phyloP scores from a whole-genome alignment of 768 basidiomycete genomes.

The Phylloporus scabripes region DNA sequence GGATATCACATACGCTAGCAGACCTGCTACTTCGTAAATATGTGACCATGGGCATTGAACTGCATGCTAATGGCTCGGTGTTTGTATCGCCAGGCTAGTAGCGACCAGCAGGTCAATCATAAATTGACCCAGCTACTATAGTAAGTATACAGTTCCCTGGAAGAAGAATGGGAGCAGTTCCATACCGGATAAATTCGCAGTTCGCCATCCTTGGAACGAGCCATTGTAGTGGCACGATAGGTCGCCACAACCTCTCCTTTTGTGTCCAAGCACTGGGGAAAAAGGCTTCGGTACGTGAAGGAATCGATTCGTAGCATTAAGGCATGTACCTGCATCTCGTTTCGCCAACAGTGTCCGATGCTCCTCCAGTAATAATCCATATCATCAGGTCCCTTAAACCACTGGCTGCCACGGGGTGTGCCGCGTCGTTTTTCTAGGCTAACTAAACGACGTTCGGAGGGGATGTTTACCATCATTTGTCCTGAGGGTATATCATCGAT shows the following conservation, averaged over 20 bases:
- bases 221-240: constrained; percentile 22
- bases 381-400: constrained; percentile 23
- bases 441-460: constrained; percentile 2
- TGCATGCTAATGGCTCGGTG: constrained; percentile 10
- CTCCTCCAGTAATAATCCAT: constrained; percentile 21
- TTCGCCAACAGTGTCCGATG: constrained; percentile 8
- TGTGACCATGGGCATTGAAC: not conserved
- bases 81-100: constrained; percentile 23
- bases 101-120: constrained; percentile 28
- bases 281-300: not conserved
- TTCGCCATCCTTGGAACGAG: constrained; percentile 25
- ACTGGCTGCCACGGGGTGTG: constrained; percentile 9
- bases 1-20: not conserved
- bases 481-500: constrained; percentile 4
- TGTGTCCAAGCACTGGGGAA: constrained; percentile 14
- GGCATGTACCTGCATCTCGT: constrained; percentile 22
- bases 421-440: not conserved
- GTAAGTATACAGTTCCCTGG: not conserved
- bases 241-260: constrained; percentile 22
- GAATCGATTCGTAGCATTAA: not conserved
- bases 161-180: not conserved
- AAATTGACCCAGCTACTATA: constrained; percentile 16
- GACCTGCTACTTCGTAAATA: not conserved
- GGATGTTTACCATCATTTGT: constrained; percentile 11
- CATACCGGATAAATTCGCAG: constrained; percentile 25